Conservation (phyloP, 2,329 filamentous ascomycete genomes). For the Zarea fungicola region DNA sequence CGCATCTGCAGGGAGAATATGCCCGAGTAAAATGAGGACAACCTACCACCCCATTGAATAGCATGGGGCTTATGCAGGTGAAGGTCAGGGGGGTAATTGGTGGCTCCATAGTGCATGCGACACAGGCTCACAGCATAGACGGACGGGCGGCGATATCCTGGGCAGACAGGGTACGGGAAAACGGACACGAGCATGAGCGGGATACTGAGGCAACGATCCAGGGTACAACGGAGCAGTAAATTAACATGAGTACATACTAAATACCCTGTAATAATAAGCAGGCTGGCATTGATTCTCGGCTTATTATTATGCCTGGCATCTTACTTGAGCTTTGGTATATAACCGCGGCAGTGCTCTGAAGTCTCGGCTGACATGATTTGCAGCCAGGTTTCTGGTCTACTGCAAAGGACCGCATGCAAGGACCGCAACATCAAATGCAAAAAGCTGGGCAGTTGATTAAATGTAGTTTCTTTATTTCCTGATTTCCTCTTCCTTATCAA, state of each 20-base stretch:
- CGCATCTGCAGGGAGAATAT: slow-evolving; percentile 1
- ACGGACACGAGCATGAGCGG: neutral
- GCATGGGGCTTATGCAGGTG: slow-evolving; percentile 7
- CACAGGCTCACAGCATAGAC: neutral
- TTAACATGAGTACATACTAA: no score
- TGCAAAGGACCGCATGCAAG: no score
- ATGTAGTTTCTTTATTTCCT: no score
- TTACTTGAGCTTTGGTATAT: no score
- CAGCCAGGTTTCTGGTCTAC: no score
- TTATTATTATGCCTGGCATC: neutral
- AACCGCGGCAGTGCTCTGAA: no score
- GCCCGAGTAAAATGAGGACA: slow-evolving; percentile 6
- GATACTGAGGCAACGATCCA: neutral
- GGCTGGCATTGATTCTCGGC: neutral
- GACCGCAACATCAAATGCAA: no score
- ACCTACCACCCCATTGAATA: neutral
- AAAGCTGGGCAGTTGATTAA: no score
- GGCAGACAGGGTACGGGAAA: neutral
- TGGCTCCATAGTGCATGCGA: slow-evolving; percentile 7
- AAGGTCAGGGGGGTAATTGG: neutral
- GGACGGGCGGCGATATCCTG: neutral
- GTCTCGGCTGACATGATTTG: no score
- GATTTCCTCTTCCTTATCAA: no score
- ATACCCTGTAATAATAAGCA: neutral
- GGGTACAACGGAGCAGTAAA: neutral